Evolutionary conservation across 2,329 filamentous ascomycete species (phyloP), one percentile per base, ranked within the genome.

Genomic region (Proliferodiscus dingleyae): DNA sequence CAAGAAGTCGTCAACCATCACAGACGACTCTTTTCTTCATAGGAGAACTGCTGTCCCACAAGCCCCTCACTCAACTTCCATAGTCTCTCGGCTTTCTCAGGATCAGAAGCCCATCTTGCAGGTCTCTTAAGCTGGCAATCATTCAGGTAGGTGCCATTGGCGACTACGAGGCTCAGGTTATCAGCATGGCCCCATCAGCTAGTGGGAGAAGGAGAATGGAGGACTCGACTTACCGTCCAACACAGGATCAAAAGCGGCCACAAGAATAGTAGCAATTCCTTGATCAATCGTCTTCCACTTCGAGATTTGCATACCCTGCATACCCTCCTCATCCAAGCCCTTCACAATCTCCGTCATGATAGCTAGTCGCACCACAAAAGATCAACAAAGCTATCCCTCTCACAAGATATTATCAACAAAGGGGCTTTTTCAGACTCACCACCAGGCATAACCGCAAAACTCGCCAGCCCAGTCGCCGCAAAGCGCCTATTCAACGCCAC

Each of bases 21-120:
- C 28, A 47, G 23, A 16, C 39, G 24, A 11, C 43, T 49, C 28
- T 11, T 28, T 16, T 42, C 29, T 5, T 24, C 18, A 19, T 18
- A 2, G 21, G 4, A 11, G 11, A 49, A 44, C 7, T 39, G 41
- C 32, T 54, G 49, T 2, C 45, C 45, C 2, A 51, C 45, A 29
- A 56, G 40, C 11, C 49, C 34, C 43, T 54, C 51, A 40, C 51
- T 54, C 24, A 55, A 2, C n/a, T 30, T 41, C 50, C 54, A 56
- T 2, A 56, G 42, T 15, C 41, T 53, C 37, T 51, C 50, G 1
- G 54, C 52, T 21, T 50, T 54, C 26, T 23, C 46, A 15, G 36
- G 4, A 34, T 52, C 49, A 21, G 36, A 24, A 13, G 49, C 51
- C 51, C 51, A 56, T 37, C 32, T 47, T 11, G 51, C 30, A 22